Percentiles rank a stretch among this genome's conserved stretches.
Evolutionary conservation across 805 yeast genomes (phyloP).

Genomic region (Grigorovia jiainica): DNA sequence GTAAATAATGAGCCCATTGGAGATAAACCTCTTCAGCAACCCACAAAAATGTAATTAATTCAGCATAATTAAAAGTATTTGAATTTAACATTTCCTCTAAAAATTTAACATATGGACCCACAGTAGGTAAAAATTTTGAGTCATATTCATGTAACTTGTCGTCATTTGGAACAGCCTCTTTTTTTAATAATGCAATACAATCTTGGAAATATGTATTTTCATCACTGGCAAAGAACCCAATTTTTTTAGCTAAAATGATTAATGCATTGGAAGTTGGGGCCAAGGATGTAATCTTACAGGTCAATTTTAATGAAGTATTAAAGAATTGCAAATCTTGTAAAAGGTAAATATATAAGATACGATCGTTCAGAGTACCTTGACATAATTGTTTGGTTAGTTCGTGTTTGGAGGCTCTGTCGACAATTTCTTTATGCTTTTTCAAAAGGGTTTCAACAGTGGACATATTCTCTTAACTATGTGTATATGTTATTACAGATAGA

Average conservation of each 20-base stretch:
- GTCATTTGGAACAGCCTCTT: constrained; percentile 8
- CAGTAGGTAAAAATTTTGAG: constrained; percentile 21
- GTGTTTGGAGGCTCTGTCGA: constrained; percentile 30
- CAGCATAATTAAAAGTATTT: constrained; percentile 28
- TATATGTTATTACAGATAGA: no score
- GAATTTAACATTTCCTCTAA: constrained; percentile 27
- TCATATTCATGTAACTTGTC: constrained; percentile 9
- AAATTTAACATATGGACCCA: constrained; percentile 31
- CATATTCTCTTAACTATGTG: no score
- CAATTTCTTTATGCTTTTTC: constrained; percentile 16
- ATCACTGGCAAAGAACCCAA: constrained; percentile 40
- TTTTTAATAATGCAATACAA: constrained; percentile 21
- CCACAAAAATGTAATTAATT: constrained; percentile 36
- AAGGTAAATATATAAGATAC: constrained; percentile 35
- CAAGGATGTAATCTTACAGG: constrained; percentile 36
- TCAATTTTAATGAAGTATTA: constrained; percentile 33
- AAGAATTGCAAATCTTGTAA: constrained; percentile 43
- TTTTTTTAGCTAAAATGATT: constrained; percentile 38
- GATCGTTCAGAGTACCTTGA: constrained; percentile 36
- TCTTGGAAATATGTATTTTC: constrained; percentile 41
- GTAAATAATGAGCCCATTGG: constrained; percentile 40
- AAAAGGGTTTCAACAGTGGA: constrained; percentile 16
- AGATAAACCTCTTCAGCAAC: constrained; percentile 43
- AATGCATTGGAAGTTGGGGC: constrained; percentile 34
- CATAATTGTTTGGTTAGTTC: constrained; percentile 38